Conservation (phyloP, 2,329 filamentous ascomycete species). For the Xenosphaeropsis pyriputrescens region DNA sequence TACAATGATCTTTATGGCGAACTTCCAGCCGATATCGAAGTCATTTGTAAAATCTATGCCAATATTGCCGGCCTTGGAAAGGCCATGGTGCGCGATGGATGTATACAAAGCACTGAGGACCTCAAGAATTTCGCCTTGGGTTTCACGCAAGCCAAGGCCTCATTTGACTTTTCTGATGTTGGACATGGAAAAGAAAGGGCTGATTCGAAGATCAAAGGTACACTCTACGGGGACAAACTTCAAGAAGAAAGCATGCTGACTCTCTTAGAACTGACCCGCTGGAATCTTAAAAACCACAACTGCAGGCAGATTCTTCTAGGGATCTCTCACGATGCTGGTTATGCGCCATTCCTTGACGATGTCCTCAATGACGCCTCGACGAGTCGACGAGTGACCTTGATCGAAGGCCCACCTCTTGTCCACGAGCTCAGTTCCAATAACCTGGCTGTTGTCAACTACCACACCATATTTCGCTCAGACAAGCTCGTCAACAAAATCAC, state of each 20-base stretch:
- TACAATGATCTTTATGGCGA: conserved; percentile 20
- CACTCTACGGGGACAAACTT: neutral
- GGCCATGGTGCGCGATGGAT: conserved; percentile 32
- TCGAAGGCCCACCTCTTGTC: conserved; percentile 37
- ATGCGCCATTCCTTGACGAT: conserved; percentile 43
- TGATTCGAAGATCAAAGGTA: conserved; percentile 46
- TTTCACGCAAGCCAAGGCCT: conserved; percentile 42
- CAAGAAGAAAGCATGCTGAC: conserved; percentile 4
- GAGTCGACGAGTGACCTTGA: conserved; percentile 31
- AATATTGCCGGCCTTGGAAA: conserved; percentile 35
- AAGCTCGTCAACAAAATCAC: conserved; percentile 26
- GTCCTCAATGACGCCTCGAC: conserved; percentile 28
- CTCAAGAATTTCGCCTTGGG: conserved; percentile 42
- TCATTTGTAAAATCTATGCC: conserved; percentile 40
- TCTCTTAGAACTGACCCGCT: conserved; percentile 23
- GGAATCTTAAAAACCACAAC: conserved; percentile 43
- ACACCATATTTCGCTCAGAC: conserved; percentile 36
- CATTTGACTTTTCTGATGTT: conserved; percentile 50
- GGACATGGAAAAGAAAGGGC: conserved; percentile 42
- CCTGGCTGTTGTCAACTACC: conserved; percentile 29
- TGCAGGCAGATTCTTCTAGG: conserved; percentile 48
- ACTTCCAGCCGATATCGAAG: conserved; percentile 30
- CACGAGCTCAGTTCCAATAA: conserved; percentile 31
- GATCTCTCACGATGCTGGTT: conserved; percentile 45
- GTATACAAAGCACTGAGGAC: conserved; percentile 25